Conservation (phyloP, 2,329 filamentous ascomycete genomes). For the Plectosphaerella sp. region DNA sequence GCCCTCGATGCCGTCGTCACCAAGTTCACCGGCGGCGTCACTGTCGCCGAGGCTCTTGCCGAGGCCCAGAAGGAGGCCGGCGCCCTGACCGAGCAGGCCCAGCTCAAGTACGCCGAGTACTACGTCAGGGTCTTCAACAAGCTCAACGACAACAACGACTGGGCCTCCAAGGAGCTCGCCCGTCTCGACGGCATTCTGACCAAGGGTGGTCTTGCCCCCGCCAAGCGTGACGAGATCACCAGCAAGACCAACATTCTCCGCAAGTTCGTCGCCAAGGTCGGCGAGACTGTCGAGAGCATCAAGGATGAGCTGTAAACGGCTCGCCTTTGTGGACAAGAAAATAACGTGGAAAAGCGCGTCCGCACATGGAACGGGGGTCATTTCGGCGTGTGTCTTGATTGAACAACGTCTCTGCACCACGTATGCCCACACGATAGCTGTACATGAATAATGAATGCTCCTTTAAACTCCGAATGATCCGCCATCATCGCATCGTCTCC, state of each 20-base stretch:
- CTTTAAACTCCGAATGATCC: not conserved
- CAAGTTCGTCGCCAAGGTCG: slow-evolving; percentile 63
- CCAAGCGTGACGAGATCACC: slow-evolving; percentile 85
- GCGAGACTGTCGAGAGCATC: slow-evolving; percentile 39
- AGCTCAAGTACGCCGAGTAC: slow-evolving; percentile 84
- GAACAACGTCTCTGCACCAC: too few species aligned
- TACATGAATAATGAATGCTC: not conserved
- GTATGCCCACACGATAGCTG: not conserved
- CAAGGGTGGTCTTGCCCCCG: slow-evolving; percentile 79
- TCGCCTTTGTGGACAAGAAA: too few species aligned
- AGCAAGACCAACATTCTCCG: slow-evolving; percentile 84
- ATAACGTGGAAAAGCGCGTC: too few species aligned
- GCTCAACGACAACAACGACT: slow-evolving; percentile 70
- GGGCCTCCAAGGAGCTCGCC: slow-evolving; percentile 79
- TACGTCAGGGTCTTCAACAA: slow-evolving; percentile 91
- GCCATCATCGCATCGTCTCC: too few species aligned
- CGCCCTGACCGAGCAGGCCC: slow-evolving; percentile 55
- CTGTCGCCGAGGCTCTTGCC: slow-evolving; percentile 58
- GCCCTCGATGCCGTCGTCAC: slow-evolving; percentile 71
- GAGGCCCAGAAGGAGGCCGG: slow-evolving; percentile 71
- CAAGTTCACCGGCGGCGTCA: slow-evolving; percentile 63
- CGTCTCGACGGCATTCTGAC: slow-evolving; percentile 74
- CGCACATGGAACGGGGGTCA: too few species aligned
- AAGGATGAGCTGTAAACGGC: slow-evolving; percentile 67
- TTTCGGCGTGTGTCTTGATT: too few species aligned